These are phyloP conservation scores for Emmonsiellopsis sp. DNA, from an alignment of 2,329 filamentous ascomycete species.

Conservation along the genomic window DNA sequence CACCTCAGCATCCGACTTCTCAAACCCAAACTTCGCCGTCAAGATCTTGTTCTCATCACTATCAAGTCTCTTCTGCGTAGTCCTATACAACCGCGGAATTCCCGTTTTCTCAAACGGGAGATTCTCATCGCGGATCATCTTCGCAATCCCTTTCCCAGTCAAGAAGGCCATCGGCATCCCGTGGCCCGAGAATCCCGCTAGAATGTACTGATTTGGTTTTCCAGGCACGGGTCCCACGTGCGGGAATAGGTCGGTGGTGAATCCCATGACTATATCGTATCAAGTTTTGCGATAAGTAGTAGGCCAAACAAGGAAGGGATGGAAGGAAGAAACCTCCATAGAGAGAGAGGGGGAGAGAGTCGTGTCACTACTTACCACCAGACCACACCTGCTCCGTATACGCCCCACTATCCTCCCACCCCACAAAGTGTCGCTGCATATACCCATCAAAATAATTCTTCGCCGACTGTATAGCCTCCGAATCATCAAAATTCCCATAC, in stretches of 20 bases:
- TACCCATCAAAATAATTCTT: conserved; percentile 30
- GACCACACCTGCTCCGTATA: conserved; percentile 26
- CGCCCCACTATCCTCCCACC: conserved; percentile 26
- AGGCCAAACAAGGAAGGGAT: not conserved
- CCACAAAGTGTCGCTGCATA: conserved; percentile 28
- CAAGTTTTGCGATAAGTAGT: not conserved
- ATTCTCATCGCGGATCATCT: conserved; percentile 38
- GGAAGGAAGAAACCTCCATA: conserved; percentile 7
- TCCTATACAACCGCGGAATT: conserved; percentile 25
- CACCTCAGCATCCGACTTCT: not conserved
- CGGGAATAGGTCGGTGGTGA: conserved; percentile 41
- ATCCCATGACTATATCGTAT: conserved; percentile 40
- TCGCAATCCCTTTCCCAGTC: conserved; percentile 47
- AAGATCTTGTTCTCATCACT: conserved; percentile 14
- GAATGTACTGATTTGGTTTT: conserved; percentile 42
- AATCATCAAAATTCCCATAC: conserved; percentile 40
- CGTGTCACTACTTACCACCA: conserved; percentile 16
- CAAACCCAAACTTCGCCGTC: not conserved
- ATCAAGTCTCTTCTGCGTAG: conserved; percentile 18
- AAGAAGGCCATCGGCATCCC: conserved; percentile 57
- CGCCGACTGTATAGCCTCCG: conserved; percentile 38
- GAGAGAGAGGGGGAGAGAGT: too few relatives aligned
- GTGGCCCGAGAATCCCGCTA: conserved; percentile 56
- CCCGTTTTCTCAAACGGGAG: conserved; percentile 18
- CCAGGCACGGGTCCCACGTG: conserved; percentile 43